Base-by-base conservation (phyloP, 2,329 filamentous ascomycete genomes). In the Lachnellula willkommii region DNA sequence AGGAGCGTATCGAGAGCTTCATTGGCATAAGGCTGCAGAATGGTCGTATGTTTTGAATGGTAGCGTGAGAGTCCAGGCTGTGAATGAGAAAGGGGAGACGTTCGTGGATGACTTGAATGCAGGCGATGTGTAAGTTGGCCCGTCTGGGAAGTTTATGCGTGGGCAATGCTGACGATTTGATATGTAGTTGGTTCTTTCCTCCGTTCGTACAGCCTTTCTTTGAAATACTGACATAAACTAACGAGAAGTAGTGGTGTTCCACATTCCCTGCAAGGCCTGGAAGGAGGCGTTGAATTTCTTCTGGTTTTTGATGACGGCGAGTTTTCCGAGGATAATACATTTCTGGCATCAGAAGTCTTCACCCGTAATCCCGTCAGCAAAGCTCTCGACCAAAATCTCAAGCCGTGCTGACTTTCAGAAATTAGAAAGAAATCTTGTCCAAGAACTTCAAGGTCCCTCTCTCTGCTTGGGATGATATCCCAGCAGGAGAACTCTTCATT, bases 11-110 rank as follows among this genome's bases (percentile, higher is more conserved):
- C 84, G 88, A 28, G 88, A 91, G 69, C 76, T 91, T 8, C 88
- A 91, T 68, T 91, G 88, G 88, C 88, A 91, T 75, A 89, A 88
- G 64, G 85, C 89, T 69, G 87, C 85, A 39, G 88, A 91, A 67
- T 90, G 88, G 87, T 85, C 85, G 0, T 90, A 87, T 60, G 83
- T 90, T 2, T 79, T 90, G 0, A 81, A 86, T 55, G 88, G 88
- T 50, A 77, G 79, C 56, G 85, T 88, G 20, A 82, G 88, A 52
- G 80, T 91, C 50, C 89, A 87, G 0, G 87, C 84, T 1, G 78
- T 91, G 17, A 87, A 90, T 70, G 82, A 85, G 43, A 85, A 92
- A 59, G 88, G 88, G 9, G 83, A 88, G 58, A 88, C 83, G 60
- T 91, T 90, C 69, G 81, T 91, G 58, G 88, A 90, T 61, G 88